Evolutionary conservation across 2,329 filamentous ascomycete species (phyloP).

Genomic region (Fusarium cyanostomum): DNA sequence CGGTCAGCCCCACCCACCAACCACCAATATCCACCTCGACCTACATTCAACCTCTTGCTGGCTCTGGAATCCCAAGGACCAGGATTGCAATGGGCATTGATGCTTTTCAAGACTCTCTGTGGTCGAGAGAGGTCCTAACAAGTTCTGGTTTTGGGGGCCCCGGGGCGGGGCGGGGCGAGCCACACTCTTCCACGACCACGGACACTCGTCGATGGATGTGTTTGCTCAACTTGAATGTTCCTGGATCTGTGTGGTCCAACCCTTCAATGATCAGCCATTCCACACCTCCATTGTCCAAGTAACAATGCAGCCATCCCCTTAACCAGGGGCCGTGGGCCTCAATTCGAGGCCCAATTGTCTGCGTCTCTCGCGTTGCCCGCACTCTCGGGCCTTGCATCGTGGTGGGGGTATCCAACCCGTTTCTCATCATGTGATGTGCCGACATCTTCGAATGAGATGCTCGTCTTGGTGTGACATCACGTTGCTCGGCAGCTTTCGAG

Average conservation of each 20-base stretch:
- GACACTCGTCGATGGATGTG: conserved; percentile 10
- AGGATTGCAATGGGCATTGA: conserved; percentile 22
- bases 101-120: conserved; percentile 14
- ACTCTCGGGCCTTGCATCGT: conserved; percentile 26
- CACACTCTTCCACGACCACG: conserved; percentile 12
- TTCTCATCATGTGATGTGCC: conserved; percentile 33
- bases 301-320: conserved; percentile 7
- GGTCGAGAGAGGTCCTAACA: background rate
- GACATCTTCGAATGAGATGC: conserved; percentile 28
- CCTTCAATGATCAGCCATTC: conserved; percentile 14
- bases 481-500: conserved; percentile 14
- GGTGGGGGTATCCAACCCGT: conserved; percentile 13
- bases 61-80: conserved; percentile 16
- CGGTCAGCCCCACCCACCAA: conserved; percentile 23
- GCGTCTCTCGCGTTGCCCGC: conserved; percentile 27
- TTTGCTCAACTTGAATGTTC: conserved; percentile 25
- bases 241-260: conserved; percentile 20
- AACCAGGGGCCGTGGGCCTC: conserved; percentile 8
- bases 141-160: background rate
- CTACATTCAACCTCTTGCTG: conserved; percentile 9
- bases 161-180: conserved; percentile 32
- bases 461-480: conserved; percentile 26
- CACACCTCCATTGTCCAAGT: conserved; percentile 9
- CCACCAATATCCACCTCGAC: conserved; percentile 29
- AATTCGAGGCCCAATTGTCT: conserved; percentile 37